phyloP scores from a whole-genome alignment of 306 rosid genomes.

The Acacia crassicarpa region DNA sequence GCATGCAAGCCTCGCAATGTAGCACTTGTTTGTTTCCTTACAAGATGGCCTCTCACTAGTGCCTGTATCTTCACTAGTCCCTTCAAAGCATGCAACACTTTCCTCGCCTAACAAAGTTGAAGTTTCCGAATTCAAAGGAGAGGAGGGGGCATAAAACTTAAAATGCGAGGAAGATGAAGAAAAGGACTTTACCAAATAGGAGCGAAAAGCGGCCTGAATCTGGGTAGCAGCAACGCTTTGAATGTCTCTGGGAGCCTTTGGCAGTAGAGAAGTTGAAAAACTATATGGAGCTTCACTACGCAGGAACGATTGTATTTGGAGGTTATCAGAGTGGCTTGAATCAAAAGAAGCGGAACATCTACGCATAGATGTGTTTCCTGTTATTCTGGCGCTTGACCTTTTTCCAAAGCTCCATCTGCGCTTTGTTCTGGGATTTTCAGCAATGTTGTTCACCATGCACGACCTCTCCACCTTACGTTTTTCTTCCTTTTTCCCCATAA shows the following conservation, averaged over 20 bases:
- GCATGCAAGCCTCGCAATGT: conserved; percentile 81
- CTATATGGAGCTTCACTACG: conserved; percentile 31
- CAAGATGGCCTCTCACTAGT: conserved; percentile 84
- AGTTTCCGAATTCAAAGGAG: neutral
- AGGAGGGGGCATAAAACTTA: neutral
- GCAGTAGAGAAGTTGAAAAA: conserved; percentile 18
- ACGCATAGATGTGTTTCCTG: conserved; percentile 40
- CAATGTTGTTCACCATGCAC: conserved; percentile 24
- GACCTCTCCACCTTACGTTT: conserved; percentile 39
- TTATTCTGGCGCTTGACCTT: conserved; percentile 44
- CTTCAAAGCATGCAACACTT: conserved; percentile 81
- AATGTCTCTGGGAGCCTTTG: conserved; percentile 8
- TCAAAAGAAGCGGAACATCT: conserved; percentile 57
- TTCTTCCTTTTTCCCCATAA: conserved; percentile 62
- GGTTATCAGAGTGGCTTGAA: conserved; percentile 38
- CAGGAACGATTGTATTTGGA: conserved; percentile 34
- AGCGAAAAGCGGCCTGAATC: conserved; percentile 76
- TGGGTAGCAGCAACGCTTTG: conserved; percentile 60
- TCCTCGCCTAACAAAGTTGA: conserved; percentile 71
- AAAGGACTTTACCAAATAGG: conserved; percentile 60
- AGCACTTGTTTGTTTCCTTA: conserved; percentile 78
- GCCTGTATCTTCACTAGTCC: conserved; percentile 92
- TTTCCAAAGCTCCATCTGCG: conserved; percentile 78
- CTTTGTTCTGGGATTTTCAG: conserved; percentile 48
- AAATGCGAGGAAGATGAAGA: neutral